Evolutionary conservation across 225 moss, liverwort and hornwort species (phyloP).

Genomic region (Marchantia paleacea): DNA sequence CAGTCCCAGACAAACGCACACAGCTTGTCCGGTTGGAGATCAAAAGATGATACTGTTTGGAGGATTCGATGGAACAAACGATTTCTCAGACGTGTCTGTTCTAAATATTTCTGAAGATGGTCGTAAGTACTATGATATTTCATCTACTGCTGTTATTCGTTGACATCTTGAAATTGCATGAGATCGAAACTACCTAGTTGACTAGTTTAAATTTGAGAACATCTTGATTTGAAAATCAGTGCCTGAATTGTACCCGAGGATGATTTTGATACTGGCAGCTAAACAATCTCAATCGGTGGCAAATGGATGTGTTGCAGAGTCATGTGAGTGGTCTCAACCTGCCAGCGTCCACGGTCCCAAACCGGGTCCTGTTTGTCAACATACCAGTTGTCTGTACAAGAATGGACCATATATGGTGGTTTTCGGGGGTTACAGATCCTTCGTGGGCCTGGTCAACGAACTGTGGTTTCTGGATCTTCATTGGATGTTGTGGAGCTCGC

Average conservation of each 20-base stretch:
- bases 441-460: constrained; percentile 73
- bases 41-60: constrained; percentile 75
- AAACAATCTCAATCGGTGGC: background rate
- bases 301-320: constrained; percentile 35
- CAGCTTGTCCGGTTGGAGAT: constrained; percentile 64
- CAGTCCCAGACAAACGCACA: constrained; percentile 81
- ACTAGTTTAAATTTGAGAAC: background rate
- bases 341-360: constrained; percentile 49
- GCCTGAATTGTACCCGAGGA: background rate
- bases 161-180: background rate
- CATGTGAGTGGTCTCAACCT: constrained; percentile 83
- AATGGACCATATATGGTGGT: constrained; percentile 65
- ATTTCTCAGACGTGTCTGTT: constrained; percentile 66
- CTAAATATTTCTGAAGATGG: constrained; percentile 63
- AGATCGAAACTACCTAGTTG: background rate
- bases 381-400: constrained; percentile 72
- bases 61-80: constrained; percentile 82
- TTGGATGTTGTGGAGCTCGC: constrained; percentile 71
- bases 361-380: constrained; percentile 78
- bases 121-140: constrained; percentile 41
- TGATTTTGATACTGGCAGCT: background rate
- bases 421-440: constrained; percentile 87
- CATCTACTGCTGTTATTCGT: background rate
- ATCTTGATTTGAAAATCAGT: background rate
- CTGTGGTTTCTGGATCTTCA: constrained; percentile 78